Percentiles rank a stretch among this genome's conserved stretches.
These are phyloP conservation scores for Russula emetica DNA, from an alignment of 768 basidiomycete genomes.

Conservation along the genomic window DNA sequence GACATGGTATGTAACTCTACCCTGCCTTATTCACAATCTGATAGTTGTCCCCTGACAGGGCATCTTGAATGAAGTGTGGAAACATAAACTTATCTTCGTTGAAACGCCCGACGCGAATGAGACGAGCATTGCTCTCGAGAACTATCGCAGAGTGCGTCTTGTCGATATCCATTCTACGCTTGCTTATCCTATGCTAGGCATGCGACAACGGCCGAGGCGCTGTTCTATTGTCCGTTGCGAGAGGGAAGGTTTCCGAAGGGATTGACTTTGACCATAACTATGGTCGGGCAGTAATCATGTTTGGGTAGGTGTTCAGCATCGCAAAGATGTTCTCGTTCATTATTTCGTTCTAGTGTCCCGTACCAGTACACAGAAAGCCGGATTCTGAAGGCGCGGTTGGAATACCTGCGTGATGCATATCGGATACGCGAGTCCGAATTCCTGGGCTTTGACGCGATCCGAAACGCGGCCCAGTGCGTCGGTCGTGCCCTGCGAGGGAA, in stretches of 20 bases:
- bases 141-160: slow-evolving; percentile 77
- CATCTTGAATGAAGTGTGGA: slow-evolving; percentile 98
- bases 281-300: slow-evolving; percentile 98
- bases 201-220: slow-evolving; percentile 99
- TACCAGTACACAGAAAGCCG: slow-evolving; percentile 99
- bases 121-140: slow-evolving; percentile 95
- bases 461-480: slow-evolving; percentile 98
- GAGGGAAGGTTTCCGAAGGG: slow-evolving; percentile 99
- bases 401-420: slow-evolving; percentile 97
- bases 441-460: slow-evolving; percentile 98
- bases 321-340: not conserved
- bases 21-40: not conserved
- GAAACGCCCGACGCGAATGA: slow-evolving; percentile 99
- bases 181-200: slow-evolving; percentile 49
- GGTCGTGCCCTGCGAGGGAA: slow-evolving; percentile 97
- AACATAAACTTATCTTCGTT: slow-evolving; percentile 97
- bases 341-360: slow-evolving; percentile 56
- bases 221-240: slow-evolving; percentile 91
- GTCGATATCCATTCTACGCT: not conserved
- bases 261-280: slow-evolving; percentile 99
- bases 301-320: slow-evolving; percentile 60
- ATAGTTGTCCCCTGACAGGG: slow-evolving; percentile 50
- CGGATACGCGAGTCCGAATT: slow-evolving; percentile 98
- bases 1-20: slow-evolving; percentile 73
- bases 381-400: slow-evolving; percentile 93